Percentiles rank a stretch among this genome's conserved stretches.
Evolutionary conservation across 768 basidiomycete species (phyloP).

Genomic region (Psilocybe subaeruginosa): DNA sequence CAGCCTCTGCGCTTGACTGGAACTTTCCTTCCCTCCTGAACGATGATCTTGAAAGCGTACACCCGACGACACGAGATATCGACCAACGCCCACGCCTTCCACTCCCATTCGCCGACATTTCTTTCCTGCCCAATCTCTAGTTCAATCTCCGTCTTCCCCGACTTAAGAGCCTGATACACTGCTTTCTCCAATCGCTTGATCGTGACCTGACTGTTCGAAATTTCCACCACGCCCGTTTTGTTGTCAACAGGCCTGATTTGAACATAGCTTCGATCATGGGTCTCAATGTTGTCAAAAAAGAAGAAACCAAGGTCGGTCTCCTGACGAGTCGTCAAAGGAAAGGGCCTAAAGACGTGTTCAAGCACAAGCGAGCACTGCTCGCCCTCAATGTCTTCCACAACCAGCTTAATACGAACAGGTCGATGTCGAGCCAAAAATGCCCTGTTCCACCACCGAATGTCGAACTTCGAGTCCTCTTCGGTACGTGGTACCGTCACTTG

Average conservation of each 20-base stretch:
- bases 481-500: constrained; percentile 33
- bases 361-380: constrained; percentile 41
- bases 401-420: constrained; percentile 39
- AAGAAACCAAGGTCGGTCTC: constrained; percentile 35
- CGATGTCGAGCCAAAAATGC: constrained; percentile 35
- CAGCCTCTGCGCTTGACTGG: constrained; percentile 31
- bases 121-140: constrained; percentile 33
- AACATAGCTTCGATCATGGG: constrained; percentile 27
- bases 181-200: constrained; percentile 31
- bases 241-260: constrained; percentile 23
- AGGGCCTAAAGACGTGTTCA: constrained; percentile 39
- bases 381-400: constrained; percentile 38
- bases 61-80: constrained; percentile 41
- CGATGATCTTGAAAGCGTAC: constrained; percentile 42
- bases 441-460: constrained; percentile 34
- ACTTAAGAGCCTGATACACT: constrained; percentile 39
- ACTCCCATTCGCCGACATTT: constrained; percentile 34
- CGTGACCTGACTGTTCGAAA: constrained; percentile 26
- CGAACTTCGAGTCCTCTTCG: constrained; percentile 33
- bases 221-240: constrained; percentile 22
- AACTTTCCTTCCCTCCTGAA: constrained; percentile 31
- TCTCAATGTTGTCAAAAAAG: constrained; percentile 35
- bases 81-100: constrained; percentile 40
- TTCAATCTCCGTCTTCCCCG: constrained; percentile 40
- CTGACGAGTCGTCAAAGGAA: constrained; percentile 24